These are phyloP conservation scores for Sugiyamaella chiloensis DNA, from an alignment of 805 yeast species.

Conservation along the genomic window DNA sequence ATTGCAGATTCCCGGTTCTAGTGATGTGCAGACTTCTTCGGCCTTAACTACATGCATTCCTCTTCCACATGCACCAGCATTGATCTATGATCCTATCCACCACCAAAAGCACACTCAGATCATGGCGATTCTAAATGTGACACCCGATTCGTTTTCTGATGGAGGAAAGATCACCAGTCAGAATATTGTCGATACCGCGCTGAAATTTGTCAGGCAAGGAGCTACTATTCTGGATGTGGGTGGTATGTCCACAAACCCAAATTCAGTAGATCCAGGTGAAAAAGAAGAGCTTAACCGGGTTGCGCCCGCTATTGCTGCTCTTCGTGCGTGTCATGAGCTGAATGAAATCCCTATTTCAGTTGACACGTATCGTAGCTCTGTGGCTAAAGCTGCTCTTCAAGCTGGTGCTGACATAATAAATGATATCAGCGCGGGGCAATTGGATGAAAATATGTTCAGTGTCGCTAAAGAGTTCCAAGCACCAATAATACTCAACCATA, in stretches of 20 bases:
- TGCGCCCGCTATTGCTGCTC: conserved; percentile 61
- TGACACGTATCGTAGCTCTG: conserved; percentile 80
- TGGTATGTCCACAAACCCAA: conserved; percentile 92
- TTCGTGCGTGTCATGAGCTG: conserved; percentile 45
- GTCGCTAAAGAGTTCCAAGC: conserved; percentile 64
- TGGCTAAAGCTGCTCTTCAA: conserved; percentile 63
- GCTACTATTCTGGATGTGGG: conserved; percentile 88
- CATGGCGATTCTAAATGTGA: conserved; percentile 86
- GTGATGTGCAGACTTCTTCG: conserved; percentile 26
- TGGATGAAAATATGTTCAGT: conserved; percentile 62
- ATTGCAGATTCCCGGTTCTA: conserved; percentile 46
- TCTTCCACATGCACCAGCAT: conserved; percentile 23
- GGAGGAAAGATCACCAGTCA: conserved; percentile 56
- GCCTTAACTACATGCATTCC: conserved; percentile 25
- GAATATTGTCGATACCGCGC: conserved; percentile 45
- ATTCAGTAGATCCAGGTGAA: conserved; percentile 56
- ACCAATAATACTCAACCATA: conserved; percentile 79
- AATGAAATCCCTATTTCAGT: conserved; percentile 59
- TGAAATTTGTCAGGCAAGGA: conserved; percentile 51
- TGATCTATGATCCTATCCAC: conserved; percentile 46
- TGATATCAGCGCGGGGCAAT: conserved; percentile 79
- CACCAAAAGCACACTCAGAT: conserved; percentile 53
- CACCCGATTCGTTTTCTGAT: conserved; percentile 95
- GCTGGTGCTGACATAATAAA: conserved; percentile 91
- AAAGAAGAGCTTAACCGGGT: conserved; percentile 72